Conservation (phyloP, 352 stramenopile species). For the Ophiocytium majus region DNA sequence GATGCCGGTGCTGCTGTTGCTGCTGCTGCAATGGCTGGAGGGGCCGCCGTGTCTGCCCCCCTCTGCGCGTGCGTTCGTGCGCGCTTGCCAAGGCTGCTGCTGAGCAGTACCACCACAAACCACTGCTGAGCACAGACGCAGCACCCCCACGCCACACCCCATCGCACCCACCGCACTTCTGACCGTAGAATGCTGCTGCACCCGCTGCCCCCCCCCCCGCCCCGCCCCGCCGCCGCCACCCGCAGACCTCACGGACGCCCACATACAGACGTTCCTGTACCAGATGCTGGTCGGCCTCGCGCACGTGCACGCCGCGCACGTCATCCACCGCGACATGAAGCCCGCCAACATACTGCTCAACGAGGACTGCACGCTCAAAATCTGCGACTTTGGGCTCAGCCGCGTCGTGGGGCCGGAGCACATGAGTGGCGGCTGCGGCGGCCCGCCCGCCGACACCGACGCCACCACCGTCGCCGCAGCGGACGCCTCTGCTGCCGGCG, state of each 20-base stretch:
- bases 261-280: constrained; percentile 60
- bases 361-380: constrained; percentile 84
- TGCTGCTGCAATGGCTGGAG: too few species aligned
- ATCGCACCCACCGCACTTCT: constrained; percentile 58
- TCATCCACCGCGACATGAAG: constrained; percentile 77
- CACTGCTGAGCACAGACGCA: too few species aligned
- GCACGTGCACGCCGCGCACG: constrained; percentile 81
- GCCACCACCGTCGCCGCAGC: too few species aligned
- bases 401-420: constrained; percentile 56
- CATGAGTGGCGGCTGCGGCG: constrained; percentile 17
- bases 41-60: too few species aligned
- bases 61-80: too few species aligned
- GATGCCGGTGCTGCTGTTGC: too few species aligned
- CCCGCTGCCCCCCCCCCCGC: too few species aligned
- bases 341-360: constrained; percentile 93
- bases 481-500: background rate
- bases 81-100: too few species aligned
- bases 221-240: too few species aligned
- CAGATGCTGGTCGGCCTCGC: constrained; percentile 85
- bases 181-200: background rate
- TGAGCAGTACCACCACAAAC: too few species aligned
- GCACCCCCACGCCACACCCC: constrained; percentile 75
- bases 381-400: constrained; percentile 84
- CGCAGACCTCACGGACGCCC: constrained; percentile 57
- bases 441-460: constrained; percentile 17